Evolutionary conservation across 768 basidiomycete species (phyloP), one percentile per base, ranked within the genome.

Genomic region (Holtermannia corniformis): DNA sequence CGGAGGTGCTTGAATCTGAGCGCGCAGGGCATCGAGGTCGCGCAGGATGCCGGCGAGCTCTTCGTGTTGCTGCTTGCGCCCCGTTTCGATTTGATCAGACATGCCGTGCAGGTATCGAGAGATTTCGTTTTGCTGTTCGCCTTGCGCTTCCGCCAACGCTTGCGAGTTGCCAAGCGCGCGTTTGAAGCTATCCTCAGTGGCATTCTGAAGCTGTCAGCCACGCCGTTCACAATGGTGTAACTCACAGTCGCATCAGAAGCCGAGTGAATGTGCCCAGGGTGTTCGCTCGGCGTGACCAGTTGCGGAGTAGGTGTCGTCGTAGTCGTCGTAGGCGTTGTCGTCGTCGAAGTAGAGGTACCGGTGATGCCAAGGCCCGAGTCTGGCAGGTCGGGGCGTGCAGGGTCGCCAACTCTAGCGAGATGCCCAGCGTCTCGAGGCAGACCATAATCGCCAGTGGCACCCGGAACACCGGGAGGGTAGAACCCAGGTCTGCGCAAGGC

Each of bases 91-190:
- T 26, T 66, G 68, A 40, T 67, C 65, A 26, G 58, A 60, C 50
- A 72, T 59, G 11, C 65, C 60, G 40, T 70, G 66, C 3, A 72
- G 57, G 49, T 68, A 72, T 14, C 71, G 57, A 19, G 63, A 65
- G 54, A 72, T 72, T 47, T 70, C 67, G 52, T 72, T 72, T 21
- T 64, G 60, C 40, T 72, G 71, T 23, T 65, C 58, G 41, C 68
- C 71, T 57, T 70, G 68, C 49, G 68, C 68, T 40, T 62, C 59
- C 19, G 68, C 65, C 5, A 72, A 46, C 19, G 59, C 55, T 51
- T 68, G 55, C 12, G 59, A 51, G 43, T 66, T 61, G 19, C 57
- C 58, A 20, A 70, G 44, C 41, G 63, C 60, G 21, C 63, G 59
- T 23, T 59, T 55, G 58, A 65, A 62, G 24, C 60, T 59, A 37